A percentile compares a stretch with the other conserved stretches of the same genome.
phyloP scores from a whole-genome alignment of 441 rosid genomes.

The Arabidopsis hybrid region DNA sequence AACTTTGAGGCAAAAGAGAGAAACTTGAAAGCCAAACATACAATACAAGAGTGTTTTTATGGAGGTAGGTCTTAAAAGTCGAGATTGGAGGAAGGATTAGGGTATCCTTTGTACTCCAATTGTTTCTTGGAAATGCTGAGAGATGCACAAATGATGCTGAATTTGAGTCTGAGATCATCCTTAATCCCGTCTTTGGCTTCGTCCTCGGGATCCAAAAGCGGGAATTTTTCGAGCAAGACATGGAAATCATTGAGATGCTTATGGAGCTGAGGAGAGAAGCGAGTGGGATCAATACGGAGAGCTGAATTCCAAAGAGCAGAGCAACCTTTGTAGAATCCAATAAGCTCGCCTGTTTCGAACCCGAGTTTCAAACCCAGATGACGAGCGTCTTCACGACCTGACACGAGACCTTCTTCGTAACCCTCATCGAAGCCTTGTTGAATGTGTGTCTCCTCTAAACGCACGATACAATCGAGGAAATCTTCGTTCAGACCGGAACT shows the following conservation, averaged over 20 bases:
- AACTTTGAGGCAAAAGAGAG: not conserved
- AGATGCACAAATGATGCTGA: conserved; percentile 71
- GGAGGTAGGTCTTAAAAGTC: conserved; percentile 52
- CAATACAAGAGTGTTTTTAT: not conserved
- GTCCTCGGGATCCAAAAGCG: conserved; percentile 72
- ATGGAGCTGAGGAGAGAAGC: conserved; percentile 63
- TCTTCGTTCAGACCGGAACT: conserved; percentile 58
- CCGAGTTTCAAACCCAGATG: conserved; percentile 72
- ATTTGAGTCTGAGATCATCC: conserved; percentile 70
- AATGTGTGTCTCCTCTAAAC: conserved; percentile 69
- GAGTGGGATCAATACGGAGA: conserved; percentile 54
- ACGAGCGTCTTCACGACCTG: conserved; percentile 70
- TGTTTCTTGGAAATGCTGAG: conserved; percentile 56
- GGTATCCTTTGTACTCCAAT: conserved; percentile 70
- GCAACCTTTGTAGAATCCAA: conserved; percentile 88
- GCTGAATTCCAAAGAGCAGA: conserved; percentile 71
- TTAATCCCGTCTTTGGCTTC: conserved; percentile 66
- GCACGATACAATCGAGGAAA: conserved; percentile 63
- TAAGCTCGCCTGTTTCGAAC: conserved; percentile 82
- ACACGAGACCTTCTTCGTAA: conserved; percentile 54
- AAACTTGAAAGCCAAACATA: conserved; percentile 2
- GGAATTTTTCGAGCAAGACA: conserved; percentile 63
- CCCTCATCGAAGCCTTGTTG: conserved; percentile 81
- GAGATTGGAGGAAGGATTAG: conserved; percentile 54
- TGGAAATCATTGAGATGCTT: conserved; percentile 68